Percentiles rank a stretch among this genome's conserved stretches.
Evolutionary conservation across 1,284 basidiomycete species (phyloP).

Genomic region (Fomitopsis schrenkii): DNA sequence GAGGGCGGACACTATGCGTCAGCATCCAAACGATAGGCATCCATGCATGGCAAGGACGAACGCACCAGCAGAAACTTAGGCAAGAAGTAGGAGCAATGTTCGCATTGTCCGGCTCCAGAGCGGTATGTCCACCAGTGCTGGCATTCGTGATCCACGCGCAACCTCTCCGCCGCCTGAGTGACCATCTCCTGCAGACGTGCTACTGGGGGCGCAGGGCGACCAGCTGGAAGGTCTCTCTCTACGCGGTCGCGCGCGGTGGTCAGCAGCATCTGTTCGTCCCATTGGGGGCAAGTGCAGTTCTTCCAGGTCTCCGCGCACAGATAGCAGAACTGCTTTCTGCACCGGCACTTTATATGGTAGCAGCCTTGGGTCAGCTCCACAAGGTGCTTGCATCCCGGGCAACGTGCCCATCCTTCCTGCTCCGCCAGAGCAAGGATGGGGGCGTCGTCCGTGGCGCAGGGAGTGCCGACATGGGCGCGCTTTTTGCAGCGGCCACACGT

Average conservation of each 20-base stretch:
- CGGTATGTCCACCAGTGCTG: constrained; percentile 35
- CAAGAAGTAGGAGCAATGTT: constrained; percentile 34
- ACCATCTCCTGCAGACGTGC: constrained; percentile 27
- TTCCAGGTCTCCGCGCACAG: constrained; percentile 52
- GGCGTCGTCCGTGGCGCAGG: constrained; percentile 30
- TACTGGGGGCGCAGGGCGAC: constrained; percentile 11
- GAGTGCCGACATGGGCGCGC: constrained; percentile 26
- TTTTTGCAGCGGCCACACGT: constrained; percentile 45
- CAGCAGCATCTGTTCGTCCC: constrained; percentile 45
- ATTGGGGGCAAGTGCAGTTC: constrained; percentile 46
- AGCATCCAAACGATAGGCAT: no score
- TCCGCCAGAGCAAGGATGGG: constrained; percentile 40
- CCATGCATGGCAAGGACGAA: background rate
- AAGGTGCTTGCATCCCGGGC: constrained; percentile 34
- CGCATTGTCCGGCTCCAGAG: constrained; percentile 36
- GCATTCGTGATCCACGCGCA: constrained; percentile 44
- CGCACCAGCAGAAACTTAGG: constrained; percentile 23
- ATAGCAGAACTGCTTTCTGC: constrained; percentile 36
- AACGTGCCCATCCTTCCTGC: constrained; percentile 38
- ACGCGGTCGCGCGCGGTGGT: constrained; percentile 23
- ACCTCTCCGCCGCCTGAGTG: constrained; percentile 28
- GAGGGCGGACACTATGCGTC: no score
- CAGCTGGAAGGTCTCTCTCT: constrained; percentile 30
- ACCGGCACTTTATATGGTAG: constrained; percentile 37
- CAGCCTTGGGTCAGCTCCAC: constrained; percentile 35